Evolutionary conservation across 352 stramenopile species (phyloP).

Genomic region (Phytophthora cactorum): DNA sequence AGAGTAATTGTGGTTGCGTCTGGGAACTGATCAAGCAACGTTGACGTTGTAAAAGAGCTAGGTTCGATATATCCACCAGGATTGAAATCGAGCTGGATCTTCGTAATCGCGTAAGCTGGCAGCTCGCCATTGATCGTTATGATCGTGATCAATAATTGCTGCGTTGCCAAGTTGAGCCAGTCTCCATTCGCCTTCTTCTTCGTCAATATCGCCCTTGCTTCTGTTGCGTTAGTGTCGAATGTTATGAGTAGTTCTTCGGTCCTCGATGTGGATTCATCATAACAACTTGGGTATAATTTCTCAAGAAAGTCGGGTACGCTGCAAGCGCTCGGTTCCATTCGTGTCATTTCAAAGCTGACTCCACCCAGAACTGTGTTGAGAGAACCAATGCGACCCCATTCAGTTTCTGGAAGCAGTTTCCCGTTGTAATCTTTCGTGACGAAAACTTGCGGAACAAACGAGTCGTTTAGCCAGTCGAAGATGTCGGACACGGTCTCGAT

Average conservation of each 20-base stretch:
- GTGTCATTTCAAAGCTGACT: constrained; percentile 36
- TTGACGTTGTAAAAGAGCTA: constrained; percentile 30
- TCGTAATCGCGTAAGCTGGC: constrained; percentile 12
- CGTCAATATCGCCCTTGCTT: constrained; percentile 2
- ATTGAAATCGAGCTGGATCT: constrained; percentile 7
- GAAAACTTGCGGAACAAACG: constrained; percentile 51
- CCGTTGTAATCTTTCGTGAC: constrained; percentile 54
- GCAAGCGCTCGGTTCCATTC: constrained; percentile 16
- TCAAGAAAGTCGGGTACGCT: constrained; percentile 8
- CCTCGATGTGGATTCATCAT: constrained; percentile 1
- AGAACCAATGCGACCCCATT: constrained; percentile 33
- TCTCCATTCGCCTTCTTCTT: constrained; percentile 8
- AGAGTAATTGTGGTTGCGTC: constrained; percentile 25
- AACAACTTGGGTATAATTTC: constrained; percentile 10
- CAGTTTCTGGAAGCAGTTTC: constrained; percentile 29
- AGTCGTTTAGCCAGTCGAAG: constrained; percentile 52
- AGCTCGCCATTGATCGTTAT: constrained; percentile 15
- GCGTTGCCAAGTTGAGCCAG: constrained; percentile 7
- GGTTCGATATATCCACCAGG: constrained; percentile 16
- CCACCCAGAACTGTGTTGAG: constrained; percentile 50
- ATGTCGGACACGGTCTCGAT: constrained; percentile 40
- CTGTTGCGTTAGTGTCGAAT: constrained; percentile 14
- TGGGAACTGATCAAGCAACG: constrained; percentile 40
- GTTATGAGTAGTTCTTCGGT: constrained; percentile 9
- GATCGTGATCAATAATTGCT: constrained; percentile 12